These are phyloP conservation scores for Ziziphus jujuba DNA, from an alignment of 306 rosid genomes.

Conservation along the genomic window DNA sequence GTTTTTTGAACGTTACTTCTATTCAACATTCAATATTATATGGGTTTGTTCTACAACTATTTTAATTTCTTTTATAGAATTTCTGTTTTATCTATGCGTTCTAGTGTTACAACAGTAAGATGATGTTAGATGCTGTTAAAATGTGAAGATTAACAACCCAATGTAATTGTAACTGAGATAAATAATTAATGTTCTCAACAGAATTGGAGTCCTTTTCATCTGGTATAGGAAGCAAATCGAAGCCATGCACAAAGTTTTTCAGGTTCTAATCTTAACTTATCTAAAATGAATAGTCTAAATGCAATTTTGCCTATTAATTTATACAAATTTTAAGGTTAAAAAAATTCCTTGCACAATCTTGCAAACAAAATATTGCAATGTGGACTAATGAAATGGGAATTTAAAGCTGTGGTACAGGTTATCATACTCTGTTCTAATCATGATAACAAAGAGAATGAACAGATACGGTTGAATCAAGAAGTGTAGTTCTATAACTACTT, in stretches of 20 bases:
- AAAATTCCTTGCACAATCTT: slow-evolving; percentile 28
- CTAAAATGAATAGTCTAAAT: slow-evolving; percentile 64
- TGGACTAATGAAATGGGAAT: slow-evolving; percentile 70
- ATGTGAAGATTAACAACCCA: slow-evolving; percentile 45
- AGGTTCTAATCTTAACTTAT: slow-evolving; percentile 95
- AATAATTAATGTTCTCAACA: slow-evolving; percentile 92
- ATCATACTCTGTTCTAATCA: slow-evolving; percentile 54
- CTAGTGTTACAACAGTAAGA: slow-evolving; percentile 19
- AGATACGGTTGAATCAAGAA: slow-evolving; percentile 57
- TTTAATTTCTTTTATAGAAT: slow-evolving; percentile 7
- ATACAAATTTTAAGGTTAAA: slow-evolving; percentile 10
- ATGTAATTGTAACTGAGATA: slow-evolving; percentile 60
- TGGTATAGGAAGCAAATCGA: slow-evolving; percentile 98
- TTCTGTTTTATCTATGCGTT: slow-evolving; percentile 3
- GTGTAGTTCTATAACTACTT: slow-evolving; percentile 43
- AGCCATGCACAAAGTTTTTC: slow-evolving; percentile 99
- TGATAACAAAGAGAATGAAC: slow-evolving; percentile 68
- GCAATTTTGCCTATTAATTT: slow-evolving; percentile 40
- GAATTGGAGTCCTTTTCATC: slow-evolving; percentile 78
- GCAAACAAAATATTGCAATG: slow-evolving; percentile 42
- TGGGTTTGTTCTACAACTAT: background rate
- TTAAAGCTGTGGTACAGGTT: slow-evolving; percentile 86
- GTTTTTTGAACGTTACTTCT: background rate
- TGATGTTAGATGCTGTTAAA: slow-evolving; percentile 37
- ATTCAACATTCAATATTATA: background rate